Evolutionary conservation across 2,329 filamentous ascomycete genomes (phyloP).

Genomic region (Epichloe baconii): DNA sequence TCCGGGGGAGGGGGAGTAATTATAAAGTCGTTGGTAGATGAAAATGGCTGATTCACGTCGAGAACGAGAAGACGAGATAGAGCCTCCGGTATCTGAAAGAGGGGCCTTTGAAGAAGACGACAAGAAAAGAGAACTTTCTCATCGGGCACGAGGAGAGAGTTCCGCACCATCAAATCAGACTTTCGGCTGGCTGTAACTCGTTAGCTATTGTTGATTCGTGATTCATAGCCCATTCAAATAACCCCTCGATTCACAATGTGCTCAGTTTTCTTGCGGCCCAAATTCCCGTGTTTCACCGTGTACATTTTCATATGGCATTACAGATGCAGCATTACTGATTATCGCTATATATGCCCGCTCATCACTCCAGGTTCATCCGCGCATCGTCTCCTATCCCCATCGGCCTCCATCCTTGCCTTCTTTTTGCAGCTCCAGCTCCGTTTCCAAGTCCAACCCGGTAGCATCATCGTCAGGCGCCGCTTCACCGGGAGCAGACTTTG

Average conservation of each 20-base stretch:
- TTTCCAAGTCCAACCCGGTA: constrained; percentile 27
- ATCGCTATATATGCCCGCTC: neutral
- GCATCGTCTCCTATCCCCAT: constrained; percentile 76
- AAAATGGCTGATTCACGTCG: too few species aligned
- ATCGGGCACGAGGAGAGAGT: too few species aligned
- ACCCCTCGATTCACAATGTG: neutral
- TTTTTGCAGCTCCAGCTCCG: constrained; percentile 40
- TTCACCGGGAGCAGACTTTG: constrained; percentile 31
- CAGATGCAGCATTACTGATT: neutral
- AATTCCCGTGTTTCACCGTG: neutral
- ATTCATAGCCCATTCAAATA: neutral
- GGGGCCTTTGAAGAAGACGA: too few species aligned
- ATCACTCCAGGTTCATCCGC: constrained; percentile 65
- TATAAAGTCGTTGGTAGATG: too few species aligned
- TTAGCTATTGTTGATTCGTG: neutral
- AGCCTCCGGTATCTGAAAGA: too few species aligned
- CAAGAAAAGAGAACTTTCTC: too few species aligned
- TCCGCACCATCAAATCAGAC: too few species aligned
- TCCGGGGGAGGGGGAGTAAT: too few species aligned
- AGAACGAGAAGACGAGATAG: too few species aligned
- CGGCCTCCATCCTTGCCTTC: constrained; percentile 41
- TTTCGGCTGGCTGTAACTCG: neutral
- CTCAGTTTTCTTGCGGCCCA: neutral
- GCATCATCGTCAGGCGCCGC: constrained; percentile 29
- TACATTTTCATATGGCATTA: neutral